phyloP scores from a whole-genome alignment of 2,329 filamentous ascomycete genomes.

The Penicillium concentricum region DNA sequence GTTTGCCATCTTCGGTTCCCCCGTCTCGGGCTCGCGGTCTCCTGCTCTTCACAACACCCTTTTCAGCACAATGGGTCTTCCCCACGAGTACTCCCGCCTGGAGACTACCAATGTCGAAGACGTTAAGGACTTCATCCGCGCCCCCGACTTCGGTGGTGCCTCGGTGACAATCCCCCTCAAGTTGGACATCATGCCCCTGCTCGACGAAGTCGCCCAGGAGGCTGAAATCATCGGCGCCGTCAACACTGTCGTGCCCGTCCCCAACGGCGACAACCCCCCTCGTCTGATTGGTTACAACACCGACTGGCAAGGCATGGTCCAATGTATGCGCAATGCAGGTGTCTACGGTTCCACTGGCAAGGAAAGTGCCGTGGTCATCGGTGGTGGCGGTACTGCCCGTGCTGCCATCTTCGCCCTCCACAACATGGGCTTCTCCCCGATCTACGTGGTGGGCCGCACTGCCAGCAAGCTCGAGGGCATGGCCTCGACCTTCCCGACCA shows the following conservation, averaged over 20 bases:
- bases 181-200: conserved; percentile 74
- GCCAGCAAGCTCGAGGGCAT: conserved; percentile 66
- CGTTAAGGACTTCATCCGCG: conserved; percentile 64
- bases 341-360: conserved; percentile 47
- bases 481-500: conserved; percentile 67
- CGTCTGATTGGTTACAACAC: conserved; percentile 85
- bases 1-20: conserved; percentile 86
- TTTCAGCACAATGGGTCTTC: conserved; percentile 73
- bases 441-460: conserved; percentile 83
- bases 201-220: conserved; percentile 78
- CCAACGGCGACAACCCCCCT: conserved; percentile 41
- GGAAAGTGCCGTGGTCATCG: conserved; percentile 73
- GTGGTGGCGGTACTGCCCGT: conserved; percentile 86
- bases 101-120: conserved; percentile 69
- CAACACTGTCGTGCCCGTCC: conserved; percentile 79
- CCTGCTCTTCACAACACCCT: conserved; percentile 87
- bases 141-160: conserved; percentile 80
- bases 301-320: conserved; percentile 90
- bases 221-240: conserved; percentile 85
- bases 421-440: conserved; percentile 76
- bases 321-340: conserved; percentile 70
- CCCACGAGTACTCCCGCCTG: conserved; percentile 73
- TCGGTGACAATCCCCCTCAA: conserved; percentile 97
- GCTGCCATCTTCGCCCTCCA: conserved; percentile 88
- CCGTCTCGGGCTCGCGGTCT: conserved; percentile 77